phyloP scores from a whole-genome alignment of 345 rosid genomes.

The Salix arbutifolia region DNA sequence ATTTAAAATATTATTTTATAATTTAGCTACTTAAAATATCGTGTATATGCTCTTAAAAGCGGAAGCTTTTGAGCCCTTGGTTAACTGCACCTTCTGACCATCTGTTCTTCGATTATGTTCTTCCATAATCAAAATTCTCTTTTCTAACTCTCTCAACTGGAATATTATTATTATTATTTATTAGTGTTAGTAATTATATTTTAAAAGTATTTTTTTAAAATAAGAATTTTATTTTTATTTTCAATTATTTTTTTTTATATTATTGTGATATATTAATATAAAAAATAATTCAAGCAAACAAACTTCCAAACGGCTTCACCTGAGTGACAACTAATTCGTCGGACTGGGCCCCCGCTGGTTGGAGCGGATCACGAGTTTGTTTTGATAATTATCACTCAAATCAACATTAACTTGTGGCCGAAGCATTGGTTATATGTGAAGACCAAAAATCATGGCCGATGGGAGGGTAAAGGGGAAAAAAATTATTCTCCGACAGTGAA shows the following conservation, averaged over 20 bases:
- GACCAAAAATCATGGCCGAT: neutral
- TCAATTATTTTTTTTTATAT: too few species aligned
- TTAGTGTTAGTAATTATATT: too few species aligned
- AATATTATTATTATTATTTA: neutral
- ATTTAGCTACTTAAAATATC: too few species aligned
- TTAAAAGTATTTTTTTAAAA: too few species aligned
- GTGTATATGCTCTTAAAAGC: too few species aligned
- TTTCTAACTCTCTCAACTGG: neutral
- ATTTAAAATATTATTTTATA: too few species aligned
- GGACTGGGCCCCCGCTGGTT: neutral
- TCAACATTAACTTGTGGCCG: neutral
- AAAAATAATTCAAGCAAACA: too few species aligned
- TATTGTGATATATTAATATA: too few species aligned
- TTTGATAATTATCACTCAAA: neutral
- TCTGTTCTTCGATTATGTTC: neutral
- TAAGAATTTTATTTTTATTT: too few species aligned
- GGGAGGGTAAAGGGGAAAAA: neutral
- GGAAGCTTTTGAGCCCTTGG: neutral
- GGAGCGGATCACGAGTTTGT: neutral
- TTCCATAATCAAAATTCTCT: neutral
- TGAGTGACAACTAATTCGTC: constrained; percentile 5
- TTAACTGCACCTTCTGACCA: neutral
- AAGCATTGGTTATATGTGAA: neutral
- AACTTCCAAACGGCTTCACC: neutral
- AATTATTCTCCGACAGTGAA: neutral